These are phyloP conservation scores for Fusarium sp. DNA, from an alignment of 2,329 filamentous ascomycete genomes.

Conservation along the genomic window DNA sequence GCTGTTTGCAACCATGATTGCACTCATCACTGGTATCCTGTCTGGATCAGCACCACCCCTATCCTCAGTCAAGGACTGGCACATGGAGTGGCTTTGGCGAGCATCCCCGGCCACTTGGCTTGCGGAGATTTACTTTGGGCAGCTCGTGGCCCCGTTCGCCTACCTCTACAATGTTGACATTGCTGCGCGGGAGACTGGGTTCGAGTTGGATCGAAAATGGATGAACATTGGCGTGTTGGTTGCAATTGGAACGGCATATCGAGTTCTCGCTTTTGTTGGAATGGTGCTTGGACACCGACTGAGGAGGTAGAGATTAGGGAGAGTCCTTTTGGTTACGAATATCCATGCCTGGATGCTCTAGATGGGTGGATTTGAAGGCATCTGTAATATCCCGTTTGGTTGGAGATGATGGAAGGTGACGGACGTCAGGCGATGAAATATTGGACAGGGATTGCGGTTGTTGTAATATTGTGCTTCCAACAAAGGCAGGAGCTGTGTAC, in stretches of 20 bases:
- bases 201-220: constrained; percentile 57
- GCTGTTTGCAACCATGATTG: constrained; percentile 65
- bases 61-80: constrained; percentile 61
- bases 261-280: constrained; percentile 54
- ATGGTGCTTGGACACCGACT: constrained; percentile 39
- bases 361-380: not conserved
- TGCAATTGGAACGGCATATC: constrained; percentile 58
- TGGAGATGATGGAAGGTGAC: not conserved
- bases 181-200: constrained; percentile 59
- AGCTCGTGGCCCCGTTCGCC: constrained; percentile 60
- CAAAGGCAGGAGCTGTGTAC: constrained; percentile 3
- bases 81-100: constrained; percentile 68
- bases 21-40: constrained; percentile 65
- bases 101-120: constrained; percentile 66
- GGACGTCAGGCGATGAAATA: not conserved
- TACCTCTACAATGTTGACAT: constrained; percentile 64
- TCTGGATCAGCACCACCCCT: constrained; percentile 65
- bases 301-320: constrained; percentile 26
- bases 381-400: not conserved
- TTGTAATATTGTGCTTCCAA: not conserved
- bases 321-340: not conserved
- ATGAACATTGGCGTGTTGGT: constrained; percentile 59
- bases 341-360: not conserved
- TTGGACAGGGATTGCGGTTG: not conserved
- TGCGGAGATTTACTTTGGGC: constrained; percentile 66